Evolutionary conservation across 2,329 filamentous ascomycete genomes (phyloP).

Genomic region (Colletotrichum eleusines): DNA sequence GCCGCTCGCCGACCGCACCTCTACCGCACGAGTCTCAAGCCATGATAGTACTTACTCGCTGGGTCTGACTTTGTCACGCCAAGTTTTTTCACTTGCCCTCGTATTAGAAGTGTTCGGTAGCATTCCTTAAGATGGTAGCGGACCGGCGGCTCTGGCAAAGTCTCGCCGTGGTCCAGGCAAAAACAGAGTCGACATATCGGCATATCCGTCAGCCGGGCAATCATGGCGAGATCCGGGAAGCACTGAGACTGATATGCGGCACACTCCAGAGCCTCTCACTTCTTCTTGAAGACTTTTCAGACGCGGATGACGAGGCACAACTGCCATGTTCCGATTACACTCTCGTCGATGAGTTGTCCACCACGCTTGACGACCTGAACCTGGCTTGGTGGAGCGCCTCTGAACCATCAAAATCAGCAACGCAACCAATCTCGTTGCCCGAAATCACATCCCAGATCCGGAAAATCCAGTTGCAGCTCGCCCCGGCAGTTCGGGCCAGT

Average conservation of each 20-base stretch:
- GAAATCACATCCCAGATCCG: background rate
- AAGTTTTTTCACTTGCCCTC: no score
- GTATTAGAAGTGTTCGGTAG: background rate
- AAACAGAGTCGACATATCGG: background rate
- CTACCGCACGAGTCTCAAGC: background rate
- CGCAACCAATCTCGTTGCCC: background rate
- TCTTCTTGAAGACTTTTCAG: conserved; percentile 4
- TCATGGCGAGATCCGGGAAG: background rate
- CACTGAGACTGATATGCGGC: conserved; percentile 18
- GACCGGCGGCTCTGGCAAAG: background rate
- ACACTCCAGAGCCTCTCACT: conserved; percentile 17
- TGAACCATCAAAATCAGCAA: background rate
- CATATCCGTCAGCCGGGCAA: background rate
- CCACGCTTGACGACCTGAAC: background rate
- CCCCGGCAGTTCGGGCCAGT: background rate
- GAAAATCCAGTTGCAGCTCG: background rate
- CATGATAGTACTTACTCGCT: background rate
- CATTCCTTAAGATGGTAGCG: no score
- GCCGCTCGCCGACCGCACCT: background rate
- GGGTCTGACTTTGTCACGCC: no score
- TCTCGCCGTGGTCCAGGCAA: background rate
- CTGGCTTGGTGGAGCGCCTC: background rate
- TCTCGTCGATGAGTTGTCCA: background rate
- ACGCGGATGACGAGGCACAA: background rate
- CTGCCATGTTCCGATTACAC: background rate